Conservation (phyloP, 2,329 filamentous ascomycete species). For the Penicillium sp. region DNA sequence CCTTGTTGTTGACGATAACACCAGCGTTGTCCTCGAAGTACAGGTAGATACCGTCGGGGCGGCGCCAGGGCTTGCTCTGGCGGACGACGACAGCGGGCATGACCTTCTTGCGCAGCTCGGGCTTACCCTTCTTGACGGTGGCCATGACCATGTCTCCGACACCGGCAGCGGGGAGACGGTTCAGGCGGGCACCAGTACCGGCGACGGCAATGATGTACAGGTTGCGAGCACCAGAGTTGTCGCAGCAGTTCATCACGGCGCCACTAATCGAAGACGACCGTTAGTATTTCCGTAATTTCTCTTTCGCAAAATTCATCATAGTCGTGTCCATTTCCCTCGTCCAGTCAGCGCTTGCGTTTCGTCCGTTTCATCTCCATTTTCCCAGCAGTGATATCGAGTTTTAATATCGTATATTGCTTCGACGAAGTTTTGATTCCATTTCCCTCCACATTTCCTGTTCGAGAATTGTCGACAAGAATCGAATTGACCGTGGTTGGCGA, state of each 20-base stretch:
- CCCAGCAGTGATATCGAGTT: conserved; percentile 1
- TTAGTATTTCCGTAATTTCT: conserved; percentile 27
- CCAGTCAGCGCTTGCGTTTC: conserved; percentile 13
- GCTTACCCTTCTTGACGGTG: conserved; percentile 99
- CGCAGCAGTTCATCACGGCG: conserved; percentile 99
- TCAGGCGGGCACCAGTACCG: conserved; percentile 95
- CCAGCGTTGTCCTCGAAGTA: conserved; percentile 99
- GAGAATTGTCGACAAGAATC: background rate
- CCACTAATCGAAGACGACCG: conserved; percentile 63
- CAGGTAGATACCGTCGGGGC: conserved; percentile 96
- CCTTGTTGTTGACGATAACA: conserved; percentile 99
- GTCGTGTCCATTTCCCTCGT: conserved; percentile 17
- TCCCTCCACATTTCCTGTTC: background rate
- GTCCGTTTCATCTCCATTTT: conserved; percentile 1
- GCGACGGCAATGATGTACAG: conserved; percentile 99
- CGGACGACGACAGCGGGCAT: conserved; percentile 99
- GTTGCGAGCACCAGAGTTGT: conserved; percentile 99
- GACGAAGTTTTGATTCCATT: background rate
- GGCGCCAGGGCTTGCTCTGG: conserved; percentile 99
- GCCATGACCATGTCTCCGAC: conserved; percentile 99
- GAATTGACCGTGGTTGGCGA: background rate
- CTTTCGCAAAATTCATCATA: background rate
- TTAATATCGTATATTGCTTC: background rate
- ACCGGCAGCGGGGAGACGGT: conserved; percentile 95
- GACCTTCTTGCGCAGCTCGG: conserved; percentile 99